Evolutionary conservation across 768 basidiomycete species (phyloP).

Genomic region (Boletus eberwhitei): DNA sequence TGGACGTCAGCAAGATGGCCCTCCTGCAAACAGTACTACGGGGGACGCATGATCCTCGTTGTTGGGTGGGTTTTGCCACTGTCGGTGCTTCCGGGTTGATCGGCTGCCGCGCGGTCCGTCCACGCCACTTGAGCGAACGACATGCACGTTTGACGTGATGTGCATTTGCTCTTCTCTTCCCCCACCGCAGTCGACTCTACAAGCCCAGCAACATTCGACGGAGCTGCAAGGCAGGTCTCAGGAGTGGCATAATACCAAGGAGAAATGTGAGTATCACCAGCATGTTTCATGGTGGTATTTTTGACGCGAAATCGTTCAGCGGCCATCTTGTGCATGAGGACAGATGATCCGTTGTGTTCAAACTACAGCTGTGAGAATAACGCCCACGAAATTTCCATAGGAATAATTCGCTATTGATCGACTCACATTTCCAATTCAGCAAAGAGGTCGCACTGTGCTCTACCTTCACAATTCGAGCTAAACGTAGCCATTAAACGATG

Average conservation of each 20-base stretch:
- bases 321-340: slow-evolving; percentile 2
- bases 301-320: background rate
- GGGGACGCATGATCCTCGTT: slow-evolving; percentile 14
- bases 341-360: background rate
- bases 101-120: slow-evolving; percentile 13
- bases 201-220: background rate
- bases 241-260: background rate
- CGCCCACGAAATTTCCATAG: background rate
- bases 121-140: slow-evolving; percentile 4
- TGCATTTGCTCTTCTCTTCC: slow-evolving; percentile 2
- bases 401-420: slow-evolving; percentile 13
- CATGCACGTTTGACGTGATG: slow-evolving; percentile 9
- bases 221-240: background rate
- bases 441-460: slow-evolving; percentile 2
- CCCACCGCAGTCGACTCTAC: slow-evolving; percentile 7
- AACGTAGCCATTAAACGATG: slow-evolving; percentile 3
- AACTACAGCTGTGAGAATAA: background rate
- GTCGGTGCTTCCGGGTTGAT: slow-evolving; percentile 10
- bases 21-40: background rate
- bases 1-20: slow-evolving; percentile 4
- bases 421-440: slow-evolving; percentile 21
- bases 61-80: slow-evolving; percentile 4
- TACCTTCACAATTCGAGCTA: slow-evolving; percentile 6
- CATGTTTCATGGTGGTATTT: background rate
- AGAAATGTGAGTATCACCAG: slow-evolving; percentile 5